A percentile compares a stretch with the other conserved stretches of the same genome.
Conservation (phyloP, 345 rosid genomes). For the Clausena lansium region DNA sequence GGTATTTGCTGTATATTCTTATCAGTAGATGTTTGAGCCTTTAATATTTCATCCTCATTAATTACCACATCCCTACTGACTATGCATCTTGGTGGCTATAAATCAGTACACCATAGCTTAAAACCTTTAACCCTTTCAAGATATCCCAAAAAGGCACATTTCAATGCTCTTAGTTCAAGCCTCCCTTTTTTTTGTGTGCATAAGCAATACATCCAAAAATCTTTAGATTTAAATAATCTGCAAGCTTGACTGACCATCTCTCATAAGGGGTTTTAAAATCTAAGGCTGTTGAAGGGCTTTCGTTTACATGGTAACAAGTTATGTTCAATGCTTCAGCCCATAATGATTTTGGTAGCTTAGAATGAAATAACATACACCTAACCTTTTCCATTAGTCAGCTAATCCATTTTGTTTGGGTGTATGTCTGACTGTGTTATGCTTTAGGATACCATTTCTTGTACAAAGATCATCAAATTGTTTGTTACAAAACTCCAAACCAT, state of each 20-base stretch:
- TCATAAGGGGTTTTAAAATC: background rate
- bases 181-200: background rate
- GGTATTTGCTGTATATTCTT: too few relatives aligned
- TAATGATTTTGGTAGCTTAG: background rate
- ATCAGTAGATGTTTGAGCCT: too few relatives aligned
- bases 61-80: too few relatives aligned
- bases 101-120: background rate
- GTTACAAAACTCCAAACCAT: background rate
- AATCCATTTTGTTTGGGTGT: background rate
- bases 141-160: too few relatives aligned
- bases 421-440: background rate
- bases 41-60: too few relatives aligned
- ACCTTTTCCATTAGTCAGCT: background rate
- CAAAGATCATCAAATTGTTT: too few relatives aligned
- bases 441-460: background rate
- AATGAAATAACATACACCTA: background rate
- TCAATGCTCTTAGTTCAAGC: background rate
- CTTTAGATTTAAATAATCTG: background rate
- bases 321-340: background rate
- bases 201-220: background rate
- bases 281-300: background rate
- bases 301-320: background rate
- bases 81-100: too few relatives aligned
- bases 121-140: background rate
- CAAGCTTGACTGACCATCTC: background rate